Base-by-base conservation (phyloP, 1,284 basidiomycete genomes). In the Xerocomus nothofagi region DNA sequence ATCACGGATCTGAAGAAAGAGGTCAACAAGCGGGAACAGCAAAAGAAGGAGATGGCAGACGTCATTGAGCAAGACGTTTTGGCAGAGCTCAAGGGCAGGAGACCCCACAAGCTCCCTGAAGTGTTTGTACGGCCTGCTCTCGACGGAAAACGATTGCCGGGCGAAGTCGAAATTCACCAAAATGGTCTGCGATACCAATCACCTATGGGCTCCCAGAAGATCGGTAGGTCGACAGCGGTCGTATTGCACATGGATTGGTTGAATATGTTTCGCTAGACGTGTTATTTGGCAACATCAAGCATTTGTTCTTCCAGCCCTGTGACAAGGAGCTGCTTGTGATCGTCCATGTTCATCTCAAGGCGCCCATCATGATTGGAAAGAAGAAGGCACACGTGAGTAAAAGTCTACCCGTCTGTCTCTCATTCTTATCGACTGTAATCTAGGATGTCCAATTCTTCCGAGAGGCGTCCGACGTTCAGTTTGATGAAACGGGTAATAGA, bases 301-400 rank as follows among this genome's bases (percentile, higher is more conserved):
- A 99, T 70, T 77, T 99, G 21, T 98, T 99, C 76, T 99, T 98
- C 82, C 97, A 98, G 68, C 95, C 97, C 6, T 98, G 96, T 65
- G 97, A 99, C 60, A 88, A 93, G 61, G 97, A 99, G 70, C 75
- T 99, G 39, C 81, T 98, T 52, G 96, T 98, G 44, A 88, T 99
- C 52, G 82, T 98, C 29, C 97, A 99, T 68, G 73, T 98, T 47
- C 93, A 99, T 68, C 80, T 99, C 54, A 97, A 87, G 71, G 84
- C 93, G 2, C 97, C 97, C 3, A 99, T 99, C 70, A 95, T 99
- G 81, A 90, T 99, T 59, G 96, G 97, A 56, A 99, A 99, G 80
- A 96, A 94, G 73, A 99, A 99, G 72, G 88, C 95, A 17, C 91
- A 89, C 57, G 91, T 91, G 66, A 47, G 80, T 72, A 23, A 6